These are phyloP conservation scores for Phytopythium chamaehyphon DNA, from an alignment of 352 stramenopile genomes.

Conservation along the genomic window DNA sequence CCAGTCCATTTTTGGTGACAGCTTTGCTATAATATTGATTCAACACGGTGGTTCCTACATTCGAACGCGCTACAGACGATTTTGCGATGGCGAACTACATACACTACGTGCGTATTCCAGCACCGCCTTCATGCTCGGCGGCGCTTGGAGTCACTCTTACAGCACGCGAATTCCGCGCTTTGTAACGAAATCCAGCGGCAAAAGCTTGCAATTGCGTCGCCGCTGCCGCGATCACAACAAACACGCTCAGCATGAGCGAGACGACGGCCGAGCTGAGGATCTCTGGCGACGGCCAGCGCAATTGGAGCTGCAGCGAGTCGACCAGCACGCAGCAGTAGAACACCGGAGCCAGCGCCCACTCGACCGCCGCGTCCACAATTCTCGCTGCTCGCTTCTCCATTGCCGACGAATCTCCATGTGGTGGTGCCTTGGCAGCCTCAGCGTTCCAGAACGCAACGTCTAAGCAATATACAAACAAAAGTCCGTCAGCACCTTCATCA, in stretches of 20 bases:
- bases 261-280: slow-evolving; percentile 39
- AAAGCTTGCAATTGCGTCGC: not conserved
- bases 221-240: slow-evolving; percentile 13
- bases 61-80: not conserved
- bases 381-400: not conserved
- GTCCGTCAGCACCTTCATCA: not conserved
- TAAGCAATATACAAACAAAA: not conserved
- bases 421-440: not conserved
- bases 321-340: slow-evolving; percentile 41
- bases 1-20: slow-evolving; percentile 4
- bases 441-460: slow-evolving; percentile 7
- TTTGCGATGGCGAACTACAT: not conserved
- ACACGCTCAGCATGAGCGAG: slow-evolving; percentile 35
- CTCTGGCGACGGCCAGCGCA: slow-evolving; percentile 19
- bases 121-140: slow-evolving; percentile 1
- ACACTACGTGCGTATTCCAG: not conserved
- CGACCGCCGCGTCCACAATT: slow-evolving; percentile 21
- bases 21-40: not conserved
- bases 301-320: slow-evolving; percentile 17
- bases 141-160: too few species aligned
- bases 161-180: too few species aligned
- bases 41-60: not conserved
- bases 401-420: slow-evolving; percentile 5
- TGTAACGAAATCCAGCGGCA: not conserved
- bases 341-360: slow-evolving; percentile 31